Evolutionary conservation across 257 asterid genomes (phyloP).

Genomic region (Buddleja alternifolia): DNA sequence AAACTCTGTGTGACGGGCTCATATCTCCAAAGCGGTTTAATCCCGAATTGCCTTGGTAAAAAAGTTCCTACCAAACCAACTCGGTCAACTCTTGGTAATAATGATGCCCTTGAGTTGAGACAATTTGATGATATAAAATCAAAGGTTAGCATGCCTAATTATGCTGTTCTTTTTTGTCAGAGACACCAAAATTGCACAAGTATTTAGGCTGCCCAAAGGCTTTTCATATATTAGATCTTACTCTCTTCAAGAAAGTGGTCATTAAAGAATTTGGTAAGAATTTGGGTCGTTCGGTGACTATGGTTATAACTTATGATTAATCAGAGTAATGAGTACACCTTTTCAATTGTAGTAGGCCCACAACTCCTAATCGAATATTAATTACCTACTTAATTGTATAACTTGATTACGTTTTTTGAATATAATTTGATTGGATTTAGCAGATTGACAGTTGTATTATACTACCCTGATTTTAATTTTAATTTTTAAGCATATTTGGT

Average conservation of each 20-base stretch:
- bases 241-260: not conserved
- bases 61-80: too few species aligned
- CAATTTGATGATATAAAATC: too few species aligned
- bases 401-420: not conserved
- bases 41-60: too few species aligned
- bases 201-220: conserved; percentile 15
- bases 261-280: not conserved
- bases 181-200: conserved; percentile 23
- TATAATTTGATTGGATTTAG: not conserved
- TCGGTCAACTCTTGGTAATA: too few species aligned
- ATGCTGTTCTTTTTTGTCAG: conserved; percentile 29
- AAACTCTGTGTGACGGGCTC: too few species aligned
- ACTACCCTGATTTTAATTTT: not conserved
- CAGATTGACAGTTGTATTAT: not conserved
- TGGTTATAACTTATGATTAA: not conserved
- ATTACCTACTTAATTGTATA: not conserved
- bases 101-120: too few species aligned
- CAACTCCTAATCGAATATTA: not conserved
- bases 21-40: too few species aligned
- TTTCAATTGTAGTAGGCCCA: not conserved
- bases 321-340: not conserved
- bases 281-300: too few species aligned
- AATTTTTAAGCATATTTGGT: too few species aligned
- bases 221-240: not conserved
- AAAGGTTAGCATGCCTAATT: conserved; percentile 16